Evolutionary conservation across 2,329 filamentous ascomycete genomes (phyloP).

Genomic region (Didymosphaeria variabile): DNA sequence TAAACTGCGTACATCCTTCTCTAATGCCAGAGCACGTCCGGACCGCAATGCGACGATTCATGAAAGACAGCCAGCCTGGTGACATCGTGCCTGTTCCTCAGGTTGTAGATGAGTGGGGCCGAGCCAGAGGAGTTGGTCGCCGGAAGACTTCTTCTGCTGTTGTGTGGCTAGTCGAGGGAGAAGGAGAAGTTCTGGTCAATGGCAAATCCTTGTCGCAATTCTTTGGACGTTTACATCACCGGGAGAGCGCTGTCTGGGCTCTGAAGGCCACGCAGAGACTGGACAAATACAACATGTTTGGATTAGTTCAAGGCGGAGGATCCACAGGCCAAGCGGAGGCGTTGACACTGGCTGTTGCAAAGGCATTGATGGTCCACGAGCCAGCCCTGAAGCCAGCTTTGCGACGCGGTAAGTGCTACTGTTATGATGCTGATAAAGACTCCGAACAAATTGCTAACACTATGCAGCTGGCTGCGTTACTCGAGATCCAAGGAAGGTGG

Average conservation of each 20-base stretch:
- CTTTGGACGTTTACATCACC: slow-evolving; percentile 89
- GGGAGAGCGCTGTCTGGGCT: slow-evolving; percentile 93
- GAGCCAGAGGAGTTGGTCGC: slow-evolving; percentile 81
- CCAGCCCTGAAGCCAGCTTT: slow-evolving; percentile 88
- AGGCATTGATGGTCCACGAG: slow-evolving; percentile 89
- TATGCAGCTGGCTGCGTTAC: slow-evolving; percentile 86
- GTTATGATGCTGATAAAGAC: not conserved
- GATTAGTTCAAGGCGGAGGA: slow-evolving; percentile 82
- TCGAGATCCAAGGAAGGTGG: slow-evolving; percentile 88
- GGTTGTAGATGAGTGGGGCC: slow-evolving; percentile 77
- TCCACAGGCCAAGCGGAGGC: slow-evolving; percentile 96
- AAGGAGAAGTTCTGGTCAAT: slow-evolving; percentile 89
- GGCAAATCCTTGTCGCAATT: slow-evolving; percentile 82
- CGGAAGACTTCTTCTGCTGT: slow-evolving; percentile 88
- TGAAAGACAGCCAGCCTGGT: slow-evolving; percentile 76
- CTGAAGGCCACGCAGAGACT: slow-evolving; percentile 81
- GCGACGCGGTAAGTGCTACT: slow-evolving; percentile 77
- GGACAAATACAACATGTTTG: slow-evolving; percentile 98
- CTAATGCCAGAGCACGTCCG: slow-evolving; percentile 76
- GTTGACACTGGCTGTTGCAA: slow-evolving; percentile 86
- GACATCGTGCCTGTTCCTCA: slow-evolving; percentile 70
- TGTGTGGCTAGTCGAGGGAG: slow-evolving; percentile 90
- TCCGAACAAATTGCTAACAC: slow-evolving; percentile 53
- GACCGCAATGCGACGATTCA: slow-evolving; percentile 72
- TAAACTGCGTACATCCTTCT: slow-evolving; percentile 85